Percentiles rank a stretch among this genome's conserved stretches.
Conservation (phyloP, 2,329 filamentous ascomycete genomes). For the Botrytis byssoidea region DNA sequence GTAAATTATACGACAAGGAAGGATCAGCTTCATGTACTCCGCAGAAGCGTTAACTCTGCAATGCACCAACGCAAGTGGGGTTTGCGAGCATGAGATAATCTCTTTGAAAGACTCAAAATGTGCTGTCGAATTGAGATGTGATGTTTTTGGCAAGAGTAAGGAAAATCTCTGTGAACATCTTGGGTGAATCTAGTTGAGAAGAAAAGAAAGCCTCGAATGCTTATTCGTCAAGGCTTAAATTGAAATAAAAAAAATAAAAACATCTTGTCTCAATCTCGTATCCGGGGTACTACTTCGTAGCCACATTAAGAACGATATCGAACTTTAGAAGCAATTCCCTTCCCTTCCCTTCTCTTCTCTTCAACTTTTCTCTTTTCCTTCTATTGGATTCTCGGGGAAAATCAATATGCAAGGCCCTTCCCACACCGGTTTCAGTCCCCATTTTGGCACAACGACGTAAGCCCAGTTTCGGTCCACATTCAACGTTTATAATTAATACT, state of each 20-base stretch:
- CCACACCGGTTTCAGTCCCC: constrained; percentile 6
- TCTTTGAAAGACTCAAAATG: constrained; percentile 10
- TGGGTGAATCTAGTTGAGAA: background rate
- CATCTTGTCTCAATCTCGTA: background rate
- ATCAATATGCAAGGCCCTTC: constrained; percentile 4
- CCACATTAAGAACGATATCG: background rate
- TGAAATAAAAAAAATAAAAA: background rate
- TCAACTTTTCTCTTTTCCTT: background rate
- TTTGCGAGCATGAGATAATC: constrained; percentile 7
- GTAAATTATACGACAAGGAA: background rate
- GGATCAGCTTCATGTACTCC: background rate
- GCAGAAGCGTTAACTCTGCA: background rate
- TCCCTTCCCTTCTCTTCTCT: background rate
- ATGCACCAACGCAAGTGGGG: background rate
- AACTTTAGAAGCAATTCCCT: constrained; percentile 1
- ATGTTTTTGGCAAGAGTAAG: background rate
- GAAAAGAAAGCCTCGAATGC: background rate
- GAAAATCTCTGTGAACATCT: background rate
- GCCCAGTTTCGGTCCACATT: background rate
- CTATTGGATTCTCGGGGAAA: constrained; percentile 17
- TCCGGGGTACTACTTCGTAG: background rate
- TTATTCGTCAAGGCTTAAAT: background rate
- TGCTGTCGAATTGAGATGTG: background rate
- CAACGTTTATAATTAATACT: background rate
- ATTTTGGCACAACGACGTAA: background rate